phyloP scores from a whole-genome alignment of 306 rosid genomes.

The Datisca glomerata region DNA sequence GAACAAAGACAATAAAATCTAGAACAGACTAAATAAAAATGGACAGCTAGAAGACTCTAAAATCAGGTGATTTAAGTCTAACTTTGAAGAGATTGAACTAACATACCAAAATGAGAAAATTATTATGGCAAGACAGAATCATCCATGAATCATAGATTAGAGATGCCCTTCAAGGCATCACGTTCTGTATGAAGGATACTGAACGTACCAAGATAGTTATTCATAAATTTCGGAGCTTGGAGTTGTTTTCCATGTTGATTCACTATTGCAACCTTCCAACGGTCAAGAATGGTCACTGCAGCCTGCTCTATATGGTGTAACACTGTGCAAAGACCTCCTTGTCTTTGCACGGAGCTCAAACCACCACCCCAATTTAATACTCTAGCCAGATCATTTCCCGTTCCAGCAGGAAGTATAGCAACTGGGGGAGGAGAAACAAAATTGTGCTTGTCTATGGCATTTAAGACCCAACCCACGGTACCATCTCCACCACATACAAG shows the following conservation, averaged over 20 bases:
- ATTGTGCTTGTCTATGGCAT: slow-evolving; percentile 86
- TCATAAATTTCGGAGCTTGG: slow-evolving; percentile 66
- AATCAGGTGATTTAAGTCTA: too few species aligned
- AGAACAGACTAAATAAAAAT: too few species aligned
- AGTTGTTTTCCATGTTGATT: slow-evolving; percentile 57
- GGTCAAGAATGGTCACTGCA: slow-evolving; percentile 93
- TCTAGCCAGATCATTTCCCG: slow-evolving; percentile 97
- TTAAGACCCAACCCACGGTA: slow-evolving; percentile 94
- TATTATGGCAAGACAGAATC: too few species aligned
- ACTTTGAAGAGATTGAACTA: too few species aligned
- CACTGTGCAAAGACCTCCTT: slow-evolving; percentile 91
- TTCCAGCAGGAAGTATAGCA: slow-evolving; percentile 98
- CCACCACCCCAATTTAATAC: slow-evolving; percentile 99
- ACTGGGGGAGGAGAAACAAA: slow-evolving; percentile 98
- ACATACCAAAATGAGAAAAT: too few species aligned
- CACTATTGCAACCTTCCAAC: slow-evolving; percentile 77
- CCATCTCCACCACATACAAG: slow-evolving; percentile 99
- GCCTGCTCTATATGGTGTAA: slow-evolving; percentile 86
- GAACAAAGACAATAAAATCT: too few species aligned
- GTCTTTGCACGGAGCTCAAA: slow-evolving; percentile 95
- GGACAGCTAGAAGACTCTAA: too few species aligned
- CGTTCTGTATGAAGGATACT: too few species aligned
- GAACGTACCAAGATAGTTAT: slow-evolving; percentile 93
- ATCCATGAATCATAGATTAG: too few species aligned
- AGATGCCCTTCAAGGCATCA: too few species aligned